These are phyloP conservation scores for Scytalidium lignicola DNA, from an alignment of 2,329 filamentous ascomycete genomes.

Conservation along the genomic window DNA sequence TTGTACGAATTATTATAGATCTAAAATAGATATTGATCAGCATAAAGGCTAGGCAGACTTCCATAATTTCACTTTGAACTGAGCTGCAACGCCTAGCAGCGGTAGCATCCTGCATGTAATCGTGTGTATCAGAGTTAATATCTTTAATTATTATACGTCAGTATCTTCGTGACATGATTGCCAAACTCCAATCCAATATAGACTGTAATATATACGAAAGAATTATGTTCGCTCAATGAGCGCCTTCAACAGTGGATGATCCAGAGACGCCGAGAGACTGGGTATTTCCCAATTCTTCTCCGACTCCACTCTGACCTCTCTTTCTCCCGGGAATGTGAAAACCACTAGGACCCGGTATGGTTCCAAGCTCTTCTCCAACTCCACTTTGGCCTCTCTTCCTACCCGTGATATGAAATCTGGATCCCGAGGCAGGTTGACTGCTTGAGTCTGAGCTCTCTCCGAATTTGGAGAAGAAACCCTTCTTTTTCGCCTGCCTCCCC, in stretches of 20 bases:
- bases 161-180: not conserved
- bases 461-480: conserved; percentile 78
- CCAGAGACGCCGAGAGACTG: conserved; percentile 1
- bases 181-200: not conserved
- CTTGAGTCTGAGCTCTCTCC: conserved; percentile 44
- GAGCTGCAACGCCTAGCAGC: not conserved
- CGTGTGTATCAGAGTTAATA: not conserved
- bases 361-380: conserved; percentile 65
- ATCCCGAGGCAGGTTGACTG: conserved; percentile 38
- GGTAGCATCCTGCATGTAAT: no score
- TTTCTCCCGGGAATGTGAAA: conserved; percentile 5
- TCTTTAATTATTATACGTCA: not conserved
- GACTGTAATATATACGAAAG: not conserved
- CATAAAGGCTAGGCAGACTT: not conserved
- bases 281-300: conserved; percentile 63
- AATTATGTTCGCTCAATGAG: not conserved
- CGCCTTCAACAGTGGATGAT: not conserved
- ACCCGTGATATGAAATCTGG: conserved; percentile 63
- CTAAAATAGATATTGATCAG: no score
- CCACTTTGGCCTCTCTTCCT: conserved; percentile 68
- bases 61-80: no score
- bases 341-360: conserved; percentile 39
- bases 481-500: conserved; percentile 52
- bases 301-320: conserved; percentile 15
- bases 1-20: no score